phyloP scores from a whole-genome alignment of 1,284 basidiomycete species.

The Cystobasidium pallidum region DNA sequence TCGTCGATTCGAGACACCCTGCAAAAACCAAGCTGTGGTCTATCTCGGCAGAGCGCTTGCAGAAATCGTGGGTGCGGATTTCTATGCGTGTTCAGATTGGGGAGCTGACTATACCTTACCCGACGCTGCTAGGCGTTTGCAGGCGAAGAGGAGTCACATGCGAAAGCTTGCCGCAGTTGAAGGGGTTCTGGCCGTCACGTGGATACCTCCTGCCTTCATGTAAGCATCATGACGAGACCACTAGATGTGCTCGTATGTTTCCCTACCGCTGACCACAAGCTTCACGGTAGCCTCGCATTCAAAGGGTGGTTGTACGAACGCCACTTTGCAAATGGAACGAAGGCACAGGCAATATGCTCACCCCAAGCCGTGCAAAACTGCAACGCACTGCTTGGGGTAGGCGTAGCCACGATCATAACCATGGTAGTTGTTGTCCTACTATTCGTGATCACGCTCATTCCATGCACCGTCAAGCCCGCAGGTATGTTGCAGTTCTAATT shows the following conservation, averaged over 20 bases:
- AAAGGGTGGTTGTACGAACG: slow-evolving; percentile 13
- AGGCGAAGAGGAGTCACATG: slow-evolving; percentile 24
- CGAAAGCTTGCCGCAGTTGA: slow-evolving; percentile 12
- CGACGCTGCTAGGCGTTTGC: not conserved
- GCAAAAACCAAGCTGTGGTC: slow-evolving; percentile 9
- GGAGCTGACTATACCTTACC: not conserved
- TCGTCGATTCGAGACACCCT: slow-evolving; percentile 23
- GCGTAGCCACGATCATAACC: not conserved
- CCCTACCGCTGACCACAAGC: no score
- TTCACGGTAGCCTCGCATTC: slow-evolving; percentile 6
- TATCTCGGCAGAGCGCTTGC: slow-evolving; percentile 13
- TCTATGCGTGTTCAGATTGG: not conserved
- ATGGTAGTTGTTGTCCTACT: slow-evolving; percentile 6
- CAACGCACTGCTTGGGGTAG: not conserved
- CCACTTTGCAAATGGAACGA: not conserved
- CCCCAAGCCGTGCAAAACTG: not conserved
- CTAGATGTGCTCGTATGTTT: not conserved
- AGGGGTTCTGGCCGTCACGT: slow-evolving; percentile 6
- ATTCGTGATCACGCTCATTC: slow-evolving; percentile 19
- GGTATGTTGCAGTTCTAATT: not conserved
- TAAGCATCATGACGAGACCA: not conserved
- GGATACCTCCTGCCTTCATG: slow-evolving; percentile 34
- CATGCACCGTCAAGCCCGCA: slow-evolving; percentile 8
- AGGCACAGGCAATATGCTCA: not conserved
- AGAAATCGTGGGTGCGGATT: slow-evolving; percentile 10